Evolutionary conservation across 345 rosid species (phyloP).

Genomic region (Eucalyptus sideroxylon): DNA sequence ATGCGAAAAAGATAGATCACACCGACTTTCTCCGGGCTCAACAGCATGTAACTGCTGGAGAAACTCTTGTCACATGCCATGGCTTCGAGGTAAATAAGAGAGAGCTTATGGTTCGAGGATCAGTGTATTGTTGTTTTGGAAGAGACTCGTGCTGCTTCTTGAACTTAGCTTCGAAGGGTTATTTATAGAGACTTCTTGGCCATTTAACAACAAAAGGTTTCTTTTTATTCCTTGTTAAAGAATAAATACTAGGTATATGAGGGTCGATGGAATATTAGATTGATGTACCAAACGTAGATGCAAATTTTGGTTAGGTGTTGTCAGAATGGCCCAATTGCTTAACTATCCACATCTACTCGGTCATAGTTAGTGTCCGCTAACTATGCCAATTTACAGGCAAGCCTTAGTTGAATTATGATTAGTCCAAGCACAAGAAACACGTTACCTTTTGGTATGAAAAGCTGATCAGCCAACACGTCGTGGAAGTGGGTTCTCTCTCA

Average conservation of each 20-base stretch:
- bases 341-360: not conserved
- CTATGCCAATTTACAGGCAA: not conserved
- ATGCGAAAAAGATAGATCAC: constrained; percentile 28
- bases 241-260: not conserved
- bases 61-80: constrained; percentile 20
- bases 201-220: not conserved
- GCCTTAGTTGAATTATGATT: not conserved
- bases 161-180: not conserved
- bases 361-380: not conserved
- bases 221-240: not conserved
- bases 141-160: not conserved
- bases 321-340: not conserved
- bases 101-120: not conserved
- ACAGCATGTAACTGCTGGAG: constrained; percentile 23
- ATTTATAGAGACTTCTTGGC: not conserved
- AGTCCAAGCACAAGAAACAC: not conserved
- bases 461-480: not conserved
- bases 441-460: not conserved
- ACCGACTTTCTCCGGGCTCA: constrained; percentile 37
- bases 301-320: not conserved
- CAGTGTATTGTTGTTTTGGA: not conserved
- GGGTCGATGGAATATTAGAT: not conserved
- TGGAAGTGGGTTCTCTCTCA: not conserved
- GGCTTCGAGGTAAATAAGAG: not conserved
- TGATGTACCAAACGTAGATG: not conserved